Evolutionary conservation across 352 stramenopile species (phyloP).

Genomic region (Pythium diclinum): DNA sequence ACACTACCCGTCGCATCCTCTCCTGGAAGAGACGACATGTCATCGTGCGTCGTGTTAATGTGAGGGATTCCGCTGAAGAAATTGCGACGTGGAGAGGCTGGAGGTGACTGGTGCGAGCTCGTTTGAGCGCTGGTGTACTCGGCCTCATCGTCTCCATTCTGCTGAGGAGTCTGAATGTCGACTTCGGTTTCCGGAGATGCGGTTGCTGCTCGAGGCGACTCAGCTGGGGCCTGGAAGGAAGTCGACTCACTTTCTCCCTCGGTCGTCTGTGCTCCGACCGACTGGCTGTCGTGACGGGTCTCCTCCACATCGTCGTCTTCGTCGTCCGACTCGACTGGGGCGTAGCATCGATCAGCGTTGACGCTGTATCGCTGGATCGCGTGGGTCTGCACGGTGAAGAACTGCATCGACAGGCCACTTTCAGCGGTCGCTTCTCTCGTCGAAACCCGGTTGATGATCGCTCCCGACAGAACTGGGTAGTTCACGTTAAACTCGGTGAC

Average conservation of each 20-base stretch:
- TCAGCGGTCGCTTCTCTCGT: conserved; percentile 32
- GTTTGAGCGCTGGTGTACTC: conserved; percentile 28
- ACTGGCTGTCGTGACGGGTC: conserved; percentile 34
- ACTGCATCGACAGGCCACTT: conserved; percentile 64
- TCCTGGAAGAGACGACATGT: conserved; percentile 47
- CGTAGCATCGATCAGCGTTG: conserved; percentile 52
- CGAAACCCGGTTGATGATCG: conserved; percentile 54
- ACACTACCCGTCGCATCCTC: conserved; percentile 56
- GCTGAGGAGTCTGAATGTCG: conserved; percentile 43
- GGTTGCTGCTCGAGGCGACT: conserved; percentile 52
- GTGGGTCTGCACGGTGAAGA: conserved; percentile 79
- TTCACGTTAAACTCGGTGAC: conserved; percentile 77
- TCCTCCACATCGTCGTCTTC: conserved; percentile 35
- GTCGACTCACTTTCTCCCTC: conserved; percentile 58
- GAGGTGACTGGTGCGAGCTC: conserved; percentile 26
- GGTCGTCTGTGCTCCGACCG: conserved; percentile 69
- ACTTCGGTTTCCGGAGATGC: conserved; percentile 66
- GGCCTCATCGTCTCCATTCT: conserved; percentile 46
- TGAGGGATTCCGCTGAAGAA: conserved; percentile 31
- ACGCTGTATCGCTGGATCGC: conserved; percentile 86
- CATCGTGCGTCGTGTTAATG: conserved; percentile 41
- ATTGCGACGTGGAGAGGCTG: conserved; percentile 35
- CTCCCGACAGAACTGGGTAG: conserved; percentile 75
- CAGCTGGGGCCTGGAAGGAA: conserved; percentile 62
- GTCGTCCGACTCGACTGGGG: conserved; percentile 42